Base-by-base conservation (phyloP, 495 filamentous ascomycete genomes). In the Neurospora discreta region DNA sequence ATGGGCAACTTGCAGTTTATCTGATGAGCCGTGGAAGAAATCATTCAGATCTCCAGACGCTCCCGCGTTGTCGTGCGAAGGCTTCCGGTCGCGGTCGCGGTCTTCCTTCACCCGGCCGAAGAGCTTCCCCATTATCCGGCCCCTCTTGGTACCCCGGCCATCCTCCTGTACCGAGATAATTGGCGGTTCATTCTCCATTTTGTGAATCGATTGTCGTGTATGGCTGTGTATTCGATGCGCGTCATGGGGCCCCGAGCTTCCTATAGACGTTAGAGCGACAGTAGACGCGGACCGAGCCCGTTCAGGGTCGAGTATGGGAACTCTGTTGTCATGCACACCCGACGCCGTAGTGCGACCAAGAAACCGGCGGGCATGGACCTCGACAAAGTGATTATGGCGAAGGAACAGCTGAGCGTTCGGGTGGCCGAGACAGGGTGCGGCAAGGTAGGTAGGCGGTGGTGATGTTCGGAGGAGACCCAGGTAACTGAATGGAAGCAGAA, bases 71-170 rank as follows among this genome's bases (percentile, higher is more conserved):
- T 82, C 81, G 69, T 77, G 79, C 13, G 81, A 77, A 23, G 78
- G 40, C 77, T 85, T 85, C 42, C 78, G 79, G 1, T 84, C 82
- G 58, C 78, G 82, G 30, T 77, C 77, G 11, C 78, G 70, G 52
- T 30, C 52, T 60, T 65, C 52, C 15, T 65, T 65, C 26, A 65
- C 26, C 26, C 26, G 23, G 65, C 82, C 81, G 72, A 86, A 86
- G 39, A 86, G 75, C 78, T 84, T 85, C 58, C 84, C 84, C 81
- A 86, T 86, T 20, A 86, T 70, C 68, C 83, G 81, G 72, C 81
- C 81, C 73, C 82, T 77, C 73, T 78, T 83, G 65, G 81, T 80
- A 42, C 42, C 39, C 46, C 80, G 74, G 68, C 77, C 78, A 69
- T 78, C 81, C 30, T 81, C 81, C 30, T 81, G 79, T 69, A 78